phyloP scores from a whole-genome alignment of 305 asterid species.

The Plantago coronopus region DNA sequence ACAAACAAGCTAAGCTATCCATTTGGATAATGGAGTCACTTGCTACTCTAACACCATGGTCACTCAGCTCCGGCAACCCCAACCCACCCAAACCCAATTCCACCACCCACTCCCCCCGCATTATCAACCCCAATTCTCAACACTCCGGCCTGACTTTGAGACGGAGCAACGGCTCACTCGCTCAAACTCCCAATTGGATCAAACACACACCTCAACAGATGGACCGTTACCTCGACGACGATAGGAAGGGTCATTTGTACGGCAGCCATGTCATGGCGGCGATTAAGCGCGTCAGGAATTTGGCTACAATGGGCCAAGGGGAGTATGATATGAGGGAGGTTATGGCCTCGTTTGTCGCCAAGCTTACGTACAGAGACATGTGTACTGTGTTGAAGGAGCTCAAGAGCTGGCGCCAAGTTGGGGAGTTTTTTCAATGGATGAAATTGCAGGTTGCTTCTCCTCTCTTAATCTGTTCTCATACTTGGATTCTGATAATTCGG shows the following conservation, averaged over 20 bases:
- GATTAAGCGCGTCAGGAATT: conserved; percentile 72
- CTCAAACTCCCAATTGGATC: conserved; percentile 86
- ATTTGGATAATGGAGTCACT: not conserved
- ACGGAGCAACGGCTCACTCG: conserved; percentile 83
- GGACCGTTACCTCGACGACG: conserved; percentile 84
- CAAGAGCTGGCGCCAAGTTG: conserved; percentile 84
- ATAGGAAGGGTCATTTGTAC: conserved; percentile 76
- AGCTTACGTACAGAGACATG: conserved; percentile 88
- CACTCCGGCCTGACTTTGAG: conserved; percentile 72
- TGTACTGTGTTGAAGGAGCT: conserved; percentile 91
- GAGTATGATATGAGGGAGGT: conserved; percentile 75
- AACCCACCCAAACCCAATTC: conserved; percentile 69
- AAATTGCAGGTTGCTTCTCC: conserved; percentile 67
- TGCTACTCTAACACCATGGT: conserved; percentile 46
- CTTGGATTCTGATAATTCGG: too few relatives aligned
- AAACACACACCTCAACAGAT: conserved; percentile 87
- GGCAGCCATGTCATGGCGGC: conserved; percentile 93
- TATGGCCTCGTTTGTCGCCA: conserved; percentile 76
- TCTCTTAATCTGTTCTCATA: not conserved
- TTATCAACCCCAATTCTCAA: conserved; percentile 77
- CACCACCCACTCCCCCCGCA: conserved; percentile 79
- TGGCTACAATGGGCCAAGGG: conserved; percentile 56
- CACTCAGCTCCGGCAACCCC: conserved; percentile 68
- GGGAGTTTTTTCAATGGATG: conserved; percentile 93
- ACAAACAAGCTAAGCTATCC: too few relatives aligned